phyloP scores from a whole-genome alignment of 257 asterid genomes.

The Handroanthus guayacan region DNA sequence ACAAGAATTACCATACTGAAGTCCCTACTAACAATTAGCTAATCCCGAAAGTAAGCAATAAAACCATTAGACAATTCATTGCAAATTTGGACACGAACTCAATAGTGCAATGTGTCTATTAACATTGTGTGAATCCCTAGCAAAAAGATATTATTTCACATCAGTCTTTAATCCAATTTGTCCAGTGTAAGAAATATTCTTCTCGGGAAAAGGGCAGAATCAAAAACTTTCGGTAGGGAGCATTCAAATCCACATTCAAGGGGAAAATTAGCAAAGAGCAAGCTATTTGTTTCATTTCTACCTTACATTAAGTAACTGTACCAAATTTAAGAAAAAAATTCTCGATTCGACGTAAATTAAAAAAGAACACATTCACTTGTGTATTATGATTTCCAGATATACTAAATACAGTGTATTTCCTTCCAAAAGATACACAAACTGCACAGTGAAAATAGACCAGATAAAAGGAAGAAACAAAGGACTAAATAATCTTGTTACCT shows the following conservation, averaged over 20 bases:
- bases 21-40: not conserved
- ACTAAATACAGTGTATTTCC: not conserved
- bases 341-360: not conserved
- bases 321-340: too few species aligned
- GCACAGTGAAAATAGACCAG: constrained; percentile 1
- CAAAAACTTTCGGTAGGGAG: not conserved
- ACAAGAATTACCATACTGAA: not conserved
- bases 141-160: not conserved
- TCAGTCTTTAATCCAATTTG: not conserved
- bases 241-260: not conserved
- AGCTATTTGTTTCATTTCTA: not conserved
- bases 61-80: not conserved
- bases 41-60: not conserved
- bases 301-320: too few species aligned
- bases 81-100: not conserved
- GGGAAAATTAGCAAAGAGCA: not conserved
- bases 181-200: not conserved
- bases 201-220: not conserved
- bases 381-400: not conserved
- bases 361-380: not conserved
- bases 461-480: not conserved
- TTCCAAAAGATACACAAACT: not conserved
- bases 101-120: not conserved
- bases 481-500: constrained; percentile 27
- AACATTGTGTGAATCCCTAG: not conserved